Evolutionary conservation across 495 filamentous ascomycete species (phyloP), one percentile per base, ranked within the genome.

Genomic region (Hypomontagnella submonticulosa): DNA sequence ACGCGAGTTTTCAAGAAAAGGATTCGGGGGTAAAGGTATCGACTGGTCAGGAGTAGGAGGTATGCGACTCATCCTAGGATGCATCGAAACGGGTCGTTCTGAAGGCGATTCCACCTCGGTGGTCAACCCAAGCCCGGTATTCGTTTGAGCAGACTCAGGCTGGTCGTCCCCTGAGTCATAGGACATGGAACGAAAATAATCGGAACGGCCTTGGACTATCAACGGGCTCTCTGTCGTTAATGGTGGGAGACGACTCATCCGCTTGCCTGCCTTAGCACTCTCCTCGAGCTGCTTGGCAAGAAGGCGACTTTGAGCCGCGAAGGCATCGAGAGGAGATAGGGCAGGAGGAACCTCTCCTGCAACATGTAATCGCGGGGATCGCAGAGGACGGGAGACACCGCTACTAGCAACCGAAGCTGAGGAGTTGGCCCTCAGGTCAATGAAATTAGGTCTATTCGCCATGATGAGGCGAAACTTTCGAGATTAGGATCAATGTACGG

Each of bases 241-340:
- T 4, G 92, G 92, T 2, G 92, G 91, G 41, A 99, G 76, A 48
- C 94, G 84, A 76, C 93, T 96, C 74, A 96, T 87, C 36, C 94
- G 88, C 40, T 85, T 86, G 16, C 83, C 84, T 42, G 88, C 86
- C 69, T 84, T 85, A 50, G 82, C 81, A 56, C 87, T 90, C 59
- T 92, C 88, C 67, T 96, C 88, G 36, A 99, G 84, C 73, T 96
- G 89, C 75, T 86, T 90, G n/a, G 92, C 90, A 43, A 98, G 84
- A 63, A 94, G 74, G 48, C 93, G 89, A 57, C 92, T 93, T 65
- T 97, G 93, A 59, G 91, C 84, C 13, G 92, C 92, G 63, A 99
- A 92, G 37, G 95, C 94, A 82, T 98, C 95, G 44, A 99, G 85
- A 12, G 95, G 95, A 1, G 95, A 98, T 47, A 97, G 85, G 30